Evolutionary conservation across 768 basidiomycete species (phyloP).

Genomic region (Nevesoporus exiguus): DNA sequence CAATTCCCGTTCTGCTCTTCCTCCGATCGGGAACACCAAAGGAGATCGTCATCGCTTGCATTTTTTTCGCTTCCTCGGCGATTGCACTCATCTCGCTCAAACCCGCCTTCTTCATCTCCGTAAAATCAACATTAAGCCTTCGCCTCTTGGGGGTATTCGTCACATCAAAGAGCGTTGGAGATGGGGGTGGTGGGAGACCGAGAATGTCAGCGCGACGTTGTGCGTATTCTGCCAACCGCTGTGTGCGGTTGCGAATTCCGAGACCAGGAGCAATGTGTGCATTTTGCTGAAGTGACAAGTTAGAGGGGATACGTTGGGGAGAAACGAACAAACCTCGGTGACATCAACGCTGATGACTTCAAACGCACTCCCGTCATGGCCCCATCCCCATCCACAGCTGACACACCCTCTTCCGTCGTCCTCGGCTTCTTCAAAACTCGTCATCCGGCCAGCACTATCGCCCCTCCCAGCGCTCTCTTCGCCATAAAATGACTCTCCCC

Average conservation of each 20-base stretch:
- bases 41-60: slow-evolving; percentile 46
- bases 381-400: slow-evolving; percentile 76
- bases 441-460: slow-evolving; percentile 25
- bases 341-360: slow-evolving; percentile 66
- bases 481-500: slow-evolving; percentile 36
- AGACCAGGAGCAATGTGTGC: slow-evolving; percentile 53
- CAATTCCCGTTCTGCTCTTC: slow-evolving; percentile 38
- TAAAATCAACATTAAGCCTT: slow-evolving; percentile 25
- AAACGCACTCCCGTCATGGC: slow-evolving; percentile 74
- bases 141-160: slow-evolving; percentile 35
- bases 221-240: slow-evolving; percentile 65
- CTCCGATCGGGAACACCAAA: slow-evolving; percentile 38
- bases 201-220: slow-evolving; percentile 53
- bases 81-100: slow-evolving; percentile 21
- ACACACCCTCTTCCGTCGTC: slow-evolving; percentile 60
- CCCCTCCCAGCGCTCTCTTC: slow-evolving; percentile 29
- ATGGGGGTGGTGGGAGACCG: slow-evolving; percentile 24
- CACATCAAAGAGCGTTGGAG: slow-evolving; percentile 31
- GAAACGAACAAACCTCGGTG: slow-evolving; percentile 48
- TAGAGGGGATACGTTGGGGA: not conserved
- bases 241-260: slow-evolving; percentile 57
- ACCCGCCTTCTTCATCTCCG: slow-evolving; percentile 19
- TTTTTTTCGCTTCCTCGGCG: slow-evolving; percentile 38
- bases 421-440: slow-evolving; percentile 36
- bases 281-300: slow-evolving; percentile 38